A percentile compares a stretch with the other conserved stretches of the same genome.
Evolutionary conservation across 768 basidiomycete species (phyloP).

Genomic region (Leucocoprinus leucothites): DNA sequence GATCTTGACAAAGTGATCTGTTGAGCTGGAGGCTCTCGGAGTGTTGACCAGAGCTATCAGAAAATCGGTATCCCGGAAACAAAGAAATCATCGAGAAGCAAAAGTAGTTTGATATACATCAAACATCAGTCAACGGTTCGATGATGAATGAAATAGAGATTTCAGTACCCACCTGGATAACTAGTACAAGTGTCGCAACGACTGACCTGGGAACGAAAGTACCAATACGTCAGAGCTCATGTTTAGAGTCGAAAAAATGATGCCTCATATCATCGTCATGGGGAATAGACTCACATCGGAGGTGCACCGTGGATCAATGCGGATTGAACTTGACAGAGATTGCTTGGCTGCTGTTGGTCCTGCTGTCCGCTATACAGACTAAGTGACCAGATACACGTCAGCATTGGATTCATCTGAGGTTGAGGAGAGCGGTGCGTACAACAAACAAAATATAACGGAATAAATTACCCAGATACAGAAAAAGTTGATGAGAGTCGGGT

Average conservation of each 20-base stretch:
- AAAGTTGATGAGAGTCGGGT: conserved; percentile 54
- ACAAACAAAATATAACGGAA: conserved; percentile 47
- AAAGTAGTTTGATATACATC: conserved; percentile 15
- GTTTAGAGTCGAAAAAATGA: neutral
- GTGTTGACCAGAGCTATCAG: conserved; percentile 22
- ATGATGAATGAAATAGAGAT: neutral
- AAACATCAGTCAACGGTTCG: neutral
- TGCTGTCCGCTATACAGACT: conserved; percentile 15
- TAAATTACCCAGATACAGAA: conserved; percentile 55
- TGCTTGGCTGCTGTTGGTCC: conserved; percentile 20
- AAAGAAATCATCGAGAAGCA: conserved; percentile 13
- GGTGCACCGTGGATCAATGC: conserved; percentile 50
- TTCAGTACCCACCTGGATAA: conserved; percentile 22
- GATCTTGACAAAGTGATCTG: conserved; percentile 12
- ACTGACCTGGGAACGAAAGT: conserved; percentile 18
- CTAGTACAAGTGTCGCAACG: conserved; percentile 21
- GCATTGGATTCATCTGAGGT: neutral
- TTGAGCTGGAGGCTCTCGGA: conserved; percentile 21
- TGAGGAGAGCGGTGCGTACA: conserved; percentile 33
- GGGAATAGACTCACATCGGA: conserved; percentile 40
- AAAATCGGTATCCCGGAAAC: neutral
- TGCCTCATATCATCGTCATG: neutral
- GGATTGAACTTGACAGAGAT: conserved; percentile 48
- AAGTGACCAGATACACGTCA: neutral
- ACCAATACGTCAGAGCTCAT: neutral